A percentile compares a stretch with the other conserved stretches of the same genome.
phyloP scores from a whole-genome alignment of 495 filamentous ascomycete genomes.

The Aspergillus taichungensis region DNA sequence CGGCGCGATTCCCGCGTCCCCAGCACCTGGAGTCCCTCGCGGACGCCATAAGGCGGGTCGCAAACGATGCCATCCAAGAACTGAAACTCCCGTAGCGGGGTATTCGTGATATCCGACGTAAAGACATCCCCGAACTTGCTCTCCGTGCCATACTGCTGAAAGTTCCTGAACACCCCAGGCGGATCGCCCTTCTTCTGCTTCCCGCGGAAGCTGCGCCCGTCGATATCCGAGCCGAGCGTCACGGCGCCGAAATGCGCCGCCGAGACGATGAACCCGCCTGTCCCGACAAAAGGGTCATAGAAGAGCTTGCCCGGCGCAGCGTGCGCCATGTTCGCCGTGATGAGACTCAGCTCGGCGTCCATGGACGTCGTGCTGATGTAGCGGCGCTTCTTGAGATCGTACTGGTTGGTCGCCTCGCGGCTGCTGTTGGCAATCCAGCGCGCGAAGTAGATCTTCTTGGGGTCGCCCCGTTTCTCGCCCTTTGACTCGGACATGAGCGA shows the following conservation, averaged over 20 bases:
- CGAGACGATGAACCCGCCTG: conserved; percentile 80
- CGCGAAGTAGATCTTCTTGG: conserved; percentile 59
- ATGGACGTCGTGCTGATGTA: conserved; percentile 96
- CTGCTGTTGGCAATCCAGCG: conserved; percentile 55
- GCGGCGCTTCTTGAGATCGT: conserved; percentile 81
- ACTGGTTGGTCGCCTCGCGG: conserved; percentile 58
- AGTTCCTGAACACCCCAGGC: conserved; percentile 61
- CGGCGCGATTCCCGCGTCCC: conserved; percentile 59
- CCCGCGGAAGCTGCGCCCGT: conserved; percentile 77
- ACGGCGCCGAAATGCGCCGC: conserved; percentile 82
- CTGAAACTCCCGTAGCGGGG: conserved; percentile 50
- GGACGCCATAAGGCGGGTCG: conserved; percentile 95
- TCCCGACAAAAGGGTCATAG: conserved; percentile 93
- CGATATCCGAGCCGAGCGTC: conserved; percentile 81
- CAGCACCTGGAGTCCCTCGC: conserved; percentile 83
- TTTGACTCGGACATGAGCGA: too few relatives aligned
- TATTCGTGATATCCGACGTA: conserved; percentile 82
- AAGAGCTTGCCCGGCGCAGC: conserved; percentile 74
- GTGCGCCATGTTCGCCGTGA: conserved; percentile 85
- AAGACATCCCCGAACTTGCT: conserved; percentile 64
- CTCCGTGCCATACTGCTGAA: conserved; percentile 68
- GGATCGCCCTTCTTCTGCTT: conserved; percentile 40
- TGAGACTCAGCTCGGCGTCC: conserved; percentile 85
- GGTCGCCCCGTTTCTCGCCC: conserved; percentile 17
- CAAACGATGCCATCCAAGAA: conserved; percentile 90